Evolutionary conservation across 805 yeast species (phyloP).

Genomic region (Diddensiella santjacobensis): DNA sequence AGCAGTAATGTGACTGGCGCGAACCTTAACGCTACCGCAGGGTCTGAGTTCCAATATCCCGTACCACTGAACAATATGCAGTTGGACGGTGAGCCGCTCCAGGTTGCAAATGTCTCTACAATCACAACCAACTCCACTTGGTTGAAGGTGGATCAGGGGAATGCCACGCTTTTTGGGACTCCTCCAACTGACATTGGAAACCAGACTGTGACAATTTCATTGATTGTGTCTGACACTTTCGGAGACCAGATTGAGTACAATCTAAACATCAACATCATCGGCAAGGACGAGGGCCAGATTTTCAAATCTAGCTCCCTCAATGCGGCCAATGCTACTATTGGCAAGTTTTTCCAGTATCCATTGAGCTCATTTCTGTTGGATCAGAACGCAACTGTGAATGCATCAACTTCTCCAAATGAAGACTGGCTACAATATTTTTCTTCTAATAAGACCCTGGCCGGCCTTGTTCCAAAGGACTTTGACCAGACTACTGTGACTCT

Average conservation of each 20-base stretch:
- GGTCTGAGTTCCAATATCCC: slow-evolving; percentile 47
- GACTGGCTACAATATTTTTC: slow-evolving; percentile 62
- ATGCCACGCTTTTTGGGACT: slow-evolving; percentile 64
- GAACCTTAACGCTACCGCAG: slow-evolving; percentile 65
- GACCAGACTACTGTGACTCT: slow-evolving; percentile 40
- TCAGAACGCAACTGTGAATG: slow-evolving; percentile 14
- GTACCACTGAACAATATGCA: slow-evolving; percentile 63
- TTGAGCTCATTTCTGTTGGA: slow-evolving; percentile 31
- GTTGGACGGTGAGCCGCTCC: slow-evolving; percentile 56
- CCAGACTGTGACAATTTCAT: slow-evolving; percentile 31
- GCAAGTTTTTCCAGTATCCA: slow-evolving; percentile 49
- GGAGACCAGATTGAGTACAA: slow-evolving; percentile 33
- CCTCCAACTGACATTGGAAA: slow-evolving; percentile 51
- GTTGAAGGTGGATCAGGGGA: slow-evolving; percentile 59
- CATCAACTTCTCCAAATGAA: slow-evolving; percentile 34
- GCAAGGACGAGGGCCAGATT: slow-evolving; percentile 25
- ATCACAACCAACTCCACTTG: slow-evolving; percentile 51
- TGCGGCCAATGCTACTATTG: slow-evolving; percentile 67
- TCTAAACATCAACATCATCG: slow-evolving; percentile 24
- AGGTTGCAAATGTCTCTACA: slow-evolving; percentile 49
- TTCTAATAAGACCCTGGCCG: slow-evolving; percentile 62
- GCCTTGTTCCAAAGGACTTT: slow-evolving; percentile 56
- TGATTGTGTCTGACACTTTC: slow-evolving; percentile 40
- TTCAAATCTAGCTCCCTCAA: slow-evolving; percentile 47
- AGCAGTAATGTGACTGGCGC: slow-evolving; percentile 60